Conservation (phyloP, 2,329 filamentous ascomycete species). For the Akanthomyces uredinophilus region DNA sequence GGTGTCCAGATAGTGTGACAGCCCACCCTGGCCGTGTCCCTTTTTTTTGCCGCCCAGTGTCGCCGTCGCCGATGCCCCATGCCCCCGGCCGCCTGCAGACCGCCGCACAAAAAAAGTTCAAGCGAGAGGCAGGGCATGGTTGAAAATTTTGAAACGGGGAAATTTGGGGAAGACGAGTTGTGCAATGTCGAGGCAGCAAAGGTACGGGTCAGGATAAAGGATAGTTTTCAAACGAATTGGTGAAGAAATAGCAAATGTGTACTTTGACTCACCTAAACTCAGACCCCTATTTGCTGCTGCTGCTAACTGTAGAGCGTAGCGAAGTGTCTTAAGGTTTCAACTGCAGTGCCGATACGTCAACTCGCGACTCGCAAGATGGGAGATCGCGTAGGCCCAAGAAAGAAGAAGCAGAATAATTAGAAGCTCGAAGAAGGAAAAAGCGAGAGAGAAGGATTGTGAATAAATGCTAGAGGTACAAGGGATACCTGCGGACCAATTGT, state of each 20-base stretch:
- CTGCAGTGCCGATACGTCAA: background rate
- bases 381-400: background rate
- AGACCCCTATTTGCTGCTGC: slow-evolving; percentile 1
- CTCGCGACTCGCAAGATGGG: background rate
- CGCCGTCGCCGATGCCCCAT: slow-evolving; percentile 1
- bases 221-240: background rate
- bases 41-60: slow-evolving; percentile 1
- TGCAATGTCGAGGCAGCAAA: background rate
- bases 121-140: slow-evolving; percentile 11
- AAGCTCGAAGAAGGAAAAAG: background rate
- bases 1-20: background rate
- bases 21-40: background rate
- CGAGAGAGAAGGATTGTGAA: background rate
- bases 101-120: slow-evolving; percentile 11
- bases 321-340: background rate
- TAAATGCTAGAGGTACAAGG: background rate
- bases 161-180: background rate
- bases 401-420: background rate
- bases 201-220: background rate
- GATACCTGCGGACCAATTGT: background rate
- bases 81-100: slow-evolving; percentile 4
- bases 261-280: background rate
- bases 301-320: background rate
- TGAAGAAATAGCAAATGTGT: background rate
- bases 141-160: background rate